These are phyloP conservation scores for Rhododendron molle DNA, from an alignment of 148 eudicot genomes.

Conservation along the genomic window DNA sequence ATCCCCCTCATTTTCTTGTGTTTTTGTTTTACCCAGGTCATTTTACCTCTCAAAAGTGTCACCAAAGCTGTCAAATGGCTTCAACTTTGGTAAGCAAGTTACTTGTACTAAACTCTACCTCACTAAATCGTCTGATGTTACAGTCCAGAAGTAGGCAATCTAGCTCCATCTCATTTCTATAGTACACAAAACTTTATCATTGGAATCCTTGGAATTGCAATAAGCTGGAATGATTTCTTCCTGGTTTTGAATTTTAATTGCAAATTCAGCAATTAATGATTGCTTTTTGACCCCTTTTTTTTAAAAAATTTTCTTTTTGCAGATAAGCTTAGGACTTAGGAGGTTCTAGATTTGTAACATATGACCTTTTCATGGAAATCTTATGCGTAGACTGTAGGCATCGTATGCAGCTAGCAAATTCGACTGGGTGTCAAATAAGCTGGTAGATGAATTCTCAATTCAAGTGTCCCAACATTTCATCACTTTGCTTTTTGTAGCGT, in stretches of 20 bases:
- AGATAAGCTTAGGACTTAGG: background rate
- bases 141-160: background rate
- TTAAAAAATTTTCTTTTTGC: background rate
- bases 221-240: background rate
- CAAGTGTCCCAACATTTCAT: background rate
- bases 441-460: background rate
- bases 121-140: background rate
- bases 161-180: background rate
- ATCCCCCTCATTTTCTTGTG: background rate
- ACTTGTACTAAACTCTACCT: background rate
- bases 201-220: background rate
- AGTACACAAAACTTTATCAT: background rate
- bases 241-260: background rate
- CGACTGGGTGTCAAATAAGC: background rate
- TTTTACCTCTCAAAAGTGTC: slow-evolving; percentile 3
- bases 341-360: background rate
- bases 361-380: background rate
- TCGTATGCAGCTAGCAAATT: background rate
- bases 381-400: background rate
- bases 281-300: background rate
- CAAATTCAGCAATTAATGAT: background rate
- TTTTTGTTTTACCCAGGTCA: slow-evolving; percentile 6
- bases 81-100: slow-evolving; percentile 22
- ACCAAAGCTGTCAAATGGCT: slow-evolving; percentile 18
- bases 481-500: background rate